Conservation (phyloP, 2,329 filamentous ascomycete genomes). For the Pseudogymnoascus sp. region DNA sequence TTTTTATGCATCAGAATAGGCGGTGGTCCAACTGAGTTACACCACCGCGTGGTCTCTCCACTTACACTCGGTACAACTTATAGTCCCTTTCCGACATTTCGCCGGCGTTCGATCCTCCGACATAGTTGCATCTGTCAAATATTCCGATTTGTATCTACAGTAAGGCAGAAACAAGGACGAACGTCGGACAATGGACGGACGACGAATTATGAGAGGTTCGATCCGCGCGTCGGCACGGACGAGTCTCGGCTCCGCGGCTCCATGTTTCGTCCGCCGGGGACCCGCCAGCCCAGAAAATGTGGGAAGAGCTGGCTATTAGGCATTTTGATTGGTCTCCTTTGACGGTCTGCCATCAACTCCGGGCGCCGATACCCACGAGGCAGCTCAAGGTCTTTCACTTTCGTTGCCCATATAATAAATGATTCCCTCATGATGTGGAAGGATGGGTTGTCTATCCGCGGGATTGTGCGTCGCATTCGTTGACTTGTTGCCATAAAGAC, state of each 20-base stretch:
- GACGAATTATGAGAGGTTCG: not conserved
- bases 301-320: not conserved
- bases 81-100: slow-evolving; percentile 24
- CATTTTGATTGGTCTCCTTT: not conserved
- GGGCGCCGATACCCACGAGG: not conserved
- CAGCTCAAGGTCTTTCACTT: not conserved
- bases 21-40: not conserved
- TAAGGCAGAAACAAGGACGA: not conserved
- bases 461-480: not conserved
- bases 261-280: not conserved
- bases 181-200: not conserved
- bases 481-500: not conserved
- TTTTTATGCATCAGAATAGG: slow-evolving; percentile 11
- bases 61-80: slow-evolving; percentile 27
- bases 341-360: not conserved
- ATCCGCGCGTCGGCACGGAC: not conserved
- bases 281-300: not conserved
- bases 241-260: not conserved
- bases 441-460: not conserved
- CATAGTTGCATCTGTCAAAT: slow-evolving; percentile 12
- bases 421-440: not conserved
- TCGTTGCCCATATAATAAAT: not conserved
- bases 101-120: slow-evolving; percentile 12
- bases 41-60: not conserved
- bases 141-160: not conserved